Conservation (phyloP, 2,329 filamentous ascomycete genomes). For the Raffaelea ambrosiae region DNA sequence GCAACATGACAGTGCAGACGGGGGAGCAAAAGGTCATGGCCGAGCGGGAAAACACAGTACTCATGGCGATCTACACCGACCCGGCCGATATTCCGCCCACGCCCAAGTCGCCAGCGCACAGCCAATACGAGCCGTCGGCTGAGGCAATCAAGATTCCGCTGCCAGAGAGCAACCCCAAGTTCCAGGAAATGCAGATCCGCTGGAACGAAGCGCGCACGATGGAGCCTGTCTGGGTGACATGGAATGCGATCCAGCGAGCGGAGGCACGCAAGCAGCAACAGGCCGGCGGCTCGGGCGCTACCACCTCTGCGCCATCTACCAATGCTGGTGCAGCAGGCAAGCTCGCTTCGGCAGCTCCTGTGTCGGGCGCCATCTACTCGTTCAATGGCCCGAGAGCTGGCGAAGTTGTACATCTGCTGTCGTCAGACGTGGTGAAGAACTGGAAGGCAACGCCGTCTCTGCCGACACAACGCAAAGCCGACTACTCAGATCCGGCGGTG, state of each 20-base stretch:
- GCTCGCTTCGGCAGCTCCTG: no score
- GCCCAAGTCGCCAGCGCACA: conserved; percentile 41
- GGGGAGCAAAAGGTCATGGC: conserved; percentile 47
- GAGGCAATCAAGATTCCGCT: conserved; percentile 18
- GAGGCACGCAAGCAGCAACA: background rate
- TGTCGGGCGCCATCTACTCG: background rate
- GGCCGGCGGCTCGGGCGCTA: conserved; percentile 14
- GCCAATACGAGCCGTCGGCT: background rate
- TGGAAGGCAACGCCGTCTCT: conserved; percentile 34
- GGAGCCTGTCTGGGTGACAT: conserved; percentile 11
- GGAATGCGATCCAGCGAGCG: conserved; percentile 10
- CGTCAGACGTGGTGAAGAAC: conserved; percentile 31
- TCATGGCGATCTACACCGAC: conserved; percentile 53
- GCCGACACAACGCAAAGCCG: conserved; percentile 24
- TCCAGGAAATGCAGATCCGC: conserved; percentile 40
- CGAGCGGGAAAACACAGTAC: conserved; percentile 48
- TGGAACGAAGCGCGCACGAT: conserved; percentile 31
- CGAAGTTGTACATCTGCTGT: conserved; percentile 33
- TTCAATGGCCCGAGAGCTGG: conserved; percentile 23
- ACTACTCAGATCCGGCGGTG: conserved; percentile 32
- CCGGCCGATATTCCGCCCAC: conserved; percentile 46
- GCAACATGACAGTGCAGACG: conserved; percentile 40
- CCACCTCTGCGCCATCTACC: conserved; percentile 9
- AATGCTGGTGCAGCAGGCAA: no score
- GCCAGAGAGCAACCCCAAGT: conserved; percentile 27